These are phyloP conservation scores for Plenodomus lindquistii DNA, from an alignment of 2,329 filamentous ascomycete genomes.

Conservation along the genomic window DNA sequence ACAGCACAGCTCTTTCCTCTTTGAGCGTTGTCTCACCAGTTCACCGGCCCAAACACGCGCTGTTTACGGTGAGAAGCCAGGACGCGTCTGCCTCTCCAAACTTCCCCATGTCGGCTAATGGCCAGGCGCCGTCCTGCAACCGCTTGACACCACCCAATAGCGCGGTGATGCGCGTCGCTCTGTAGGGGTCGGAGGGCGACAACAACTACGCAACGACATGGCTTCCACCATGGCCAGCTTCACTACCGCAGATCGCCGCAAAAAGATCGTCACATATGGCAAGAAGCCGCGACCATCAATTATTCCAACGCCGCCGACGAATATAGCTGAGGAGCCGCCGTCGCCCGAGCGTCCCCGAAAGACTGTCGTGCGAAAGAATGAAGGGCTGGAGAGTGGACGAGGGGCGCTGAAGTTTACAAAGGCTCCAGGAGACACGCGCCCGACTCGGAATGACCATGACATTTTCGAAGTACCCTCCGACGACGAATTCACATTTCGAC, in stretches of 20 bases:
- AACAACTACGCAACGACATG: slow-evolving; percentile 22
- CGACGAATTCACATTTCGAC: slow-evolving; percentile 23
- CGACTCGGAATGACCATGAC: slow-evolving; percentile 16
- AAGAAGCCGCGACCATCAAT: slow-evolving; percentile 34
- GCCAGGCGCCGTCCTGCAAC: not conserved
- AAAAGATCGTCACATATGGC: slow-evolving; percentile 46
- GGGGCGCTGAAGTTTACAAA: slow-evolving; percentile 5
- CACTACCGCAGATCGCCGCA: slow-evolving; percentile 39
- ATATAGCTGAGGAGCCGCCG: slow-evolving; percentile 26
- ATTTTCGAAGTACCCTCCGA: slow-evolving; percentile 52
- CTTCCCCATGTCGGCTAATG: not conserved
- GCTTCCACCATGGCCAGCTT: slow-evolving; percentile 32
- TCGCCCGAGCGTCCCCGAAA: slow-evolving; percentile 42
- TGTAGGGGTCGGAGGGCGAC: slow-evolving; percentile 3
- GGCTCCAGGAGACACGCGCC: slow-evolving; percentile 5
- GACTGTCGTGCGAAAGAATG: slow-evolving; percentile 10
- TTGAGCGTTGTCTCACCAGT: not conserved
- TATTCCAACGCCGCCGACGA: slow-evolving; percentile 15
- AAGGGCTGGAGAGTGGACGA: slow-evolving; percentile 11
- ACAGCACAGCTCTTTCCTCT: not conserved
- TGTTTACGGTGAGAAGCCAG: slow-evolving; percentile 8
- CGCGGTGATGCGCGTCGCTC: slow-evolving; percentile 26
- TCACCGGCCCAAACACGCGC: not conserved
- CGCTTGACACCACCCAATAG: not conserved
- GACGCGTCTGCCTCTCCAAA: slow-evolving; percentile 5